Conservation (phyloP, 2,329 filamentous ascomycete species). For the Colletotrichum agaves region DNA sequence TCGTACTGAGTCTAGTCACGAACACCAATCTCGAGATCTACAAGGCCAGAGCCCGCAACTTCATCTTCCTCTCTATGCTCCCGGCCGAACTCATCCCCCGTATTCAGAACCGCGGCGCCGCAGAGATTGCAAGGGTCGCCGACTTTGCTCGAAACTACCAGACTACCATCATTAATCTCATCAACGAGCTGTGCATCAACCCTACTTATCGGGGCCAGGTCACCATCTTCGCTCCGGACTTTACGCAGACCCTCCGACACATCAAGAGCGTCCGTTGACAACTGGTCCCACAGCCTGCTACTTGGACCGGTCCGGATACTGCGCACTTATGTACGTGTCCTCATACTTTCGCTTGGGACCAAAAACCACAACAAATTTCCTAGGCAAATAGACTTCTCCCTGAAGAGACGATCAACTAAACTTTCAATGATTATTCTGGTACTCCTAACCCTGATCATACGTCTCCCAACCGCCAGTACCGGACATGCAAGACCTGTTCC, state of each 20-base stretch:
- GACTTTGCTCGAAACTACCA: slow-evolving; percentile 17
- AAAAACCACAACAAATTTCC: not conserved
- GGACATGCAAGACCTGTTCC: slow-evolving; percentile 21
- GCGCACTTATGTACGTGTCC: slow-evolving; percentile 4
- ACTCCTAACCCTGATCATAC: slow-evolving; percentile 6
- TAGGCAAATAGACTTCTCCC: too few relatives aligned
- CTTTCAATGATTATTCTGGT: not conserved
- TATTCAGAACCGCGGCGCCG: slow-evolving; percentile 4
- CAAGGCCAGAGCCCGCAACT: slow-evolving; percentile 19
- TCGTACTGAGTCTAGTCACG: too few relatives aligned
- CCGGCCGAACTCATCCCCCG: slow-evolving; percentile 11
- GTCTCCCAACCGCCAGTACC: slow-evolving; percentile 6
- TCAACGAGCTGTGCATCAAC: slow-evolving; percentile 14
- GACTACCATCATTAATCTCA: not conserved
- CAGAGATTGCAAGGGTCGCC: slow-evolving; percentile 11
- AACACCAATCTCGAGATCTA: not conserved
- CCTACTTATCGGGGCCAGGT: slow-evolving; percentile 12
- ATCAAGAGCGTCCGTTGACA: slow-evolving; percentile 13
- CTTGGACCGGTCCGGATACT: slow-evolving; percentile 1
- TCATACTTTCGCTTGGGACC: not conserved
- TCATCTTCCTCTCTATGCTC: slow-evolving; percentile 16
- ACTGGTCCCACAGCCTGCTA: slow-evolving; percentile 6
- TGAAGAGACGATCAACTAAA: too few relatives aligned
- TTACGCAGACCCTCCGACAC: slow-evolving; percentile 16
- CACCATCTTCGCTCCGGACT: slow-evolving; percentile 17